Base-by-base conservation (phyloP, 208 protist genomes). In the Trypanosomatidae sp. region DNA sequence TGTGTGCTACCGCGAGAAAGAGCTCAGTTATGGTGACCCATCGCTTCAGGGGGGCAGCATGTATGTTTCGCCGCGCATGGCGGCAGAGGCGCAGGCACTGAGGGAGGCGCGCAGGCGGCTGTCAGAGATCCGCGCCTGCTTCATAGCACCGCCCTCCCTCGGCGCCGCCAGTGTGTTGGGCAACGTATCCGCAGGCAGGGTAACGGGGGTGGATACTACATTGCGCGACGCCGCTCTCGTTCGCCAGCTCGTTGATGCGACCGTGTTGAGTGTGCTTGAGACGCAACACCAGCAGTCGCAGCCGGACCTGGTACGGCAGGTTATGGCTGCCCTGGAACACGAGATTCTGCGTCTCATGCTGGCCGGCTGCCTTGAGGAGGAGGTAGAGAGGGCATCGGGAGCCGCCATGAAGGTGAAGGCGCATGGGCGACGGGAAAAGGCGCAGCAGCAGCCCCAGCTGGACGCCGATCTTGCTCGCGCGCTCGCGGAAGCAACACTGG, bases 61-160 rank as follows among this genome's bases (percentile, higher is more conserved):
- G 41, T 67, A 58, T 33, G 71, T 86, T 9, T 79, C 77, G 12
- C 69, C 77, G 12, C 50, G 41, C 17, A 74, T 86, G 77, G 85
- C 77, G 0, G 81, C 65, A 4, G 80, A 90, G 66, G 90, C 87
- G 44, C 76, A 62, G 33, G 81, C 79, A 43, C 77, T 83, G 53
- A 60, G 62, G 17, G 74, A 83, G n/a, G 85, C 85, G 6, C 75
- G 90, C 30, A 60, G 47, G 1, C 86, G 89, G 30, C 71, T 94
- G 39, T 77, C 80, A 28, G 73, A 69, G 33, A 77, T 85, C 12
- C 80, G 71, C 1, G 74, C 56, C 17, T 80, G 62, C 59, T 83
- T 71, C 46, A 36, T 70, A 7, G 19, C 59, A 2, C 69, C 73
- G 22, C 43, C 73, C 19, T n/a, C 62, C n/a, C 52, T 70, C 52